Conservation (phyloP, 1,284 basidiomycete species). For the Leccinum griseonigrum region DNA sequence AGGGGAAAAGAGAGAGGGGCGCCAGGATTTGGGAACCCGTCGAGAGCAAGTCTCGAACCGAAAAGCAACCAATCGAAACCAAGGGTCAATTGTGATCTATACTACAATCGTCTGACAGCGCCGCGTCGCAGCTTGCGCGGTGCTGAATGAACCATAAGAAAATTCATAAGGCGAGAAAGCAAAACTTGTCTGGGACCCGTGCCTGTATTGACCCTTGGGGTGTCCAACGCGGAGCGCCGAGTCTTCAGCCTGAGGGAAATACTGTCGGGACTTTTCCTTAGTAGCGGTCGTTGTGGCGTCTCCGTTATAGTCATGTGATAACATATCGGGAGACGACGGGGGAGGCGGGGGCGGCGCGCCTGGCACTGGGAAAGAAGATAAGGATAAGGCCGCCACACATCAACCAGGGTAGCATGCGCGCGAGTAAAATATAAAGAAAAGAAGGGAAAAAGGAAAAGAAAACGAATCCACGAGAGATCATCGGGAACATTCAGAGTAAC, state of each 20-base stretch:
- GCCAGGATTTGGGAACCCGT: background rate
- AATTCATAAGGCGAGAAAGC: background rate
- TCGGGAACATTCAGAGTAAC: background rate
- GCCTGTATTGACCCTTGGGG: slow-evolving; percentile 2
- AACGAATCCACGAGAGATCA: background rate
- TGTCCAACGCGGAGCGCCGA: background rate
- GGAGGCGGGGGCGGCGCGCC: background rate
- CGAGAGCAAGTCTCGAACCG: background rate
- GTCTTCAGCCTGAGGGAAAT: background rate
- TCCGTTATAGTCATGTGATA: slow-evolving; percentile 7
- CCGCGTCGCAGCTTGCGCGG: slow-evolving; percentile 6
- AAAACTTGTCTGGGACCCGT: slow-evolving; percentile 5
- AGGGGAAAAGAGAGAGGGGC: background rate
- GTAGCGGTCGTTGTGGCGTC: slow-evolving; percentile 15
- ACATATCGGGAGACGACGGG: background rate
- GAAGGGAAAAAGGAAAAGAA: background rate
- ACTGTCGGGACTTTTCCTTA: background rate
- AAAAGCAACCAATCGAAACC: background rate
- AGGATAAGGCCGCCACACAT: background rate
- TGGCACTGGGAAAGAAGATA: slow-evolving; percentile 18
- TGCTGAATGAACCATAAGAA: background rate
- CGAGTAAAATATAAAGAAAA: slow-evolving; percentile 10
- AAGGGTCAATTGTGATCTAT: background rate
- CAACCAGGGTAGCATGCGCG: slow-evolving; percentile 16
- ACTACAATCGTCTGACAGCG: background rate